Evolutionary conservation across 2,329 filamentous ascomycete species (phyloP).

Genomic region (Rhytidhysteron rufulum): DNA sequence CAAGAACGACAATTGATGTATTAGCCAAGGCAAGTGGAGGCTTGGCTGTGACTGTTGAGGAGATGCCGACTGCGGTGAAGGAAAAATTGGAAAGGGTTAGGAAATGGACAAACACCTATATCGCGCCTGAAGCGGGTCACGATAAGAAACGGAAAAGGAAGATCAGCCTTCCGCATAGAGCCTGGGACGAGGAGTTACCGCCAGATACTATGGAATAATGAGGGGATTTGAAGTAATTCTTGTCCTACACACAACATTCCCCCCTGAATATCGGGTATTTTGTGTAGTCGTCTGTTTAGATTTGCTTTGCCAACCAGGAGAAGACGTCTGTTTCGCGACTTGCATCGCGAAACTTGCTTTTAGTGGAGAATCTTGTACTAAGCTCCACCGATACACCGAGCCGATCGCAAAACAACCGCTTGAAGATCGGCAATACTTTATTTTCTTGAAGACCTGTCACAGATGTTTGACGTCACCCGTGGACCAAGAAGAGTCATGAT

Average conservation of each 20-base stretch:
- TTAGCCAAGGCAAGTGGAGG: conserved; percentile 55
- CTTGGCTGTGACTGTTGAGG: conserved; percentile 44
- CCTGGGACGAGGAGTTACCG: conserved; percentile 16
- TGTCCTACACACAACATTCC: not conserved
- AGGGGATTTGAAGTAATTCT: not conserved
- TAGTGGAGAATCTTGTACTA: too few relatives aligned
- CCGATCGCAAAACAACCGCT: too few relatives aligned
- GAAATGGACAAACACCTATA: conserved; percentile 72
- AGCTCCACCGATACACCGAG: too few relatives aligned
- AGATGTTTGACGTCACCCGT: too few relatives aligned
- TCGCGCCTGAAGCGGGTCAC: conserved; percentile 39
- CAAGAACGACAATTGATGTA: conserved; percentile 62
- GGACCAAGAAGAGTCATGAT: too few relatives aligned
- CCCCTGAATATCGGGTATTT: too few relatives aligned
- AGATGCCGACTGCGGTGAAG: conserved; percentile 48
- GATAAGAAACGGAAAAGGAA: conserved; percentile 18
- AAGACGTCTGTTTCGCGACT: too few relatives aligned
- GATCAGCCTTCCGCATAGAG: conserved; percentile 4
- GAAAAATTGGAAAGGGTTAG: conserved; percentile 64
- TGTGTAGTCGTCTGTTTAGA: too few relatives aligned
- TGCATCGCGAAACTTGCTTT: too few relatives aligned
- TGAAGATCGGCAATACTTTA: too few relatives aligned
- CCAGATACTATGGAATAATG: conserved; percentile 22
- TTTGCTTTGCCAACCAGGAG: too few relatives aligned
- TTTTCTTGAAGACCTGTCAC: too few relatives aligned